phyloP scores from a whole-genome alignment of 2,329 filamentous ascomycete species.

The Celoporthe dispersa region DNA sequence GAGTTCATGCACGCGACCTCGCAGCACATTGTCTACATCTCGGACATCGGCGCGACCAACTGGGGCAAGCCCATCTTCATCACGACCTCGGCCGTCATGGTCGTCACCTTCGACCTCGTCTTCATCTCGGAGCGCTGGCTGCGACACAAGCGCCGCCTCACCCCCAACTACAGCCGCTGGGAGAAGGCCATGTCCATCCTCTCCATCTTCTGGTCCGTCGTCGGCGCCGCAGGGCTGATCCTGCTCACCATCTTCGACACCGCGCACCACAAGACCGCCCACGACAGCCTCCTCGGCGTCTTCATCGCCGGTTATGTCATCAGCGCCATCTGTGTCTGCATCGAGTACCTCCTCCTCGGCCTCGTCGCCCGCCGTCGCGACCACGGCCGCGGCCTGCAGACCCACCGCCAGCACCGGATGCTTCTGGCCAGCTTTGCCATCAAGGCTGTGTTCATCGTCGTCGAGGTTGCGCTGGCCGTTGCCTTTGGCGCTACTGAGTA shows the following conservation, averaged over 20 bases:
- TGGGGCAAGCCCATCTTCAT: slow-evolving; percentile 76
- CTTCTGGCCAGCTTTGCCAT: slow-evolving; percentile 78
- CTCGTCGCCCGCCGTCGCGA: slow-evolving; percentile 40
- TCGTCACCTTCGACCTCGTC: slow-evolving; percentile 75
- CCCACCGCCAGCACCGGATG: slow-evolving; percentile 71
- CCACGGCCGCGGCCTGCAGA: slow-evolving; percentile 74
- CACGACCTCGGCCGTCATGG: slow-evolving; percentile 67
- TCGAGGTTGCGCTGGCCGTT: slow-evolving; percentile 72
- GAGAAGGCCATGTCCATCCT: slow-evolving; percentile 64
- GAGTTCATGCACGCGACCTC: slow-evolving; percentile 54
- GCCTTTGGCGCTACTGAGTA: slow-evolving; percentile 66
- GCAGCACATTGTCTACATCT: slow-evolving; percentile 69
- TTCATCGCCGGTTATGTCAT: slow-evolving; percentile 84
- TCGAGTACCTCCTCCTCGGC: slow-evolving; percentile 57
- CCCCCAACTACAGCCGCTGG: slow-evolving; percentile 64
- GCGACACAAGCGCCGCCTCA: slow-evolving; percentile 74
- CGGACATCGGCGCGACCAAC: slow-evolving; percentile 59
- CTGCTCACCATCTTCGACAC: slow-evolving; percentile 83
- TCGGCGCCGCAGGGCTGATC: slow-evolving; percentile 77
- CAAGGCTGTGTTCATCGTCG: slow-evolving; percentile 77
- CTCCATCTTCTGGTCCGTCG: slow-evolving; percentile 66
- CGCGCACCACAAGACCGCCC: slow-evolving; percentile 61
- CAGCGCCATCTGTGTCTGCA: slow-evolving; percentile 81
- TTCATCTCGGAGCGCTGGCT: slow-evolving; percentile 81
- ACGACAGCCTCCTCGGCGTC: slow-evolving; percentile 73